These are phyloP conservation scores for Fagus sylvatica DNA, from an alignment of 306 rosid species.

Conservation along the genomic window DNA sequence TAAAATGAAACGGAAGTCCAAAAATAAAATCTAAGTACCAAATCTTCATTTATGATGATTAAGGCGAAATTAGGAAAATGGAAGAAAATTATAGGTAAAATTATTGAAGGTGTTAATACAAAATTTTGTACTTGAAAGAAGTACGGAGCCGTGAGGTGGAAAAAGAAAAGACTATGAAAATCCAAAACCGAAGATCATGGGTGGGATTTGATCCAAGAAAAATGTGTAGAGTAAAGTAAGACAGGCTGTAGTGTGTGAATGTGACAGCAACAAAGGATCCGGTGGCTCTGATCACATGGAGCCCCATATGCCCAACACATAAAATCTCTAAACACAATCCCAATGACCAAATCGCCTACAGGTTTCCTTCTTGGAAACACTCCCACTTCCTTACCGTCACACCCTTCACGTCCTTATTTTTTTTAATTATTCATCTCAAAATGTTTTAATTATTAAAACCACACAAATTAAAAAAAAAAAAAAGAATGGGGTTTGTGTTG, in stretches of 20 bases:
- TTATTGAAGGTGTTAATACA: too few species aligned
- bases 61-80: too few species aligned
- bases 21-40: too few species aligned
- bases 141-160: background rate
- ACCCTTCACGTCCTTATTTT: too few species aligned
- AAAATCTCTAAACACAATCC: slow-evolving; percentile 61
- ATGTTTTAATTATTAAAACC: too few species aligned
- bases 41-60: too few species aligned
- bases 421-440: background rate
- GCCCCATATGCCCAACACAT: slow-evolving; percentile 90
- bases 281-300: slow-evolving; percentile 70
- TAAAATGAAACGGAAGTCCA: too few species aligned
- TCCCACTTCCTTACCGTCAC: slow-evolving; percentile 39
- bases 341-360: slow-evolving; percentile 52
- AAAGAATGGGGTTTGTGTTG: background rate
- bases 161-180: background rate
- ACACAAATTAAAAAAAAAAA: too few species aligned
- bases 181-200: background rate
- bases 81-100: too few species aligned
- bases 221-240: background rate
- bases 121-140: background rate
- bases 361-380: slow-evolving; percentile 96
- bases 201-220: slow-evolving; percentile 31
- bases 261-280: slow-evolving; percentile 53
- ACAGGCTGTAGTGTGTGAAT: slow-evolving; percentile 49